A percentile compares a stretch with the other conserved stretches of the same genome.
These are phyloP conservation scores for Sonneratia caseolaris DNA, from an alignment of 345 rosid species.

Conservation along the genomic window DNA sequence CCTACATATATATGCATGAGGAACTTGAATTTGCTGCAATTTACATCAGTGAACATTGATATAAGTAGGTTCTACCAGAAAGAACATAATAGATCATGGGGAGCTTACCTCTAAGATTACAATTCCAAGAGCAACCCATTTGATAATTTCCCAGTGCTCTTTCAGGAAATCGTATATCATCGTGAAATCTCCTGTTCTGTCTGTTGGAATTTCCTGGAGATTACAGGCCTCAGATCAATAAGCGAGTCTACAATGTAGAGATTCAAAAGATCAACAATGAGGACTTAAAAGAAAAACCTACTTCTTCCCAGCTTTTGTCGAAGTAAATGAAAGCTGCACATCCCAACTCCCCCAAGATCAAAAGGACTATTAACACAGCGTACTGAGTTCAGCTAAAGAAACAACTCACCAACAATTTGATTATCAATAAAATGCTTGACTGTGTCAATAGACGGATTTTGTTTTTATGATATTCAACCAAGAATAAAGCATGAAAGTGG, in stretches of 20 bases:
- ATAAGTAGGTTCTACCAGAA: no score
- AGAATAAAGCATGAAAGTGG: background rate
- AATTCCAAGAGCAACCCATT: conserved; percentile 90
- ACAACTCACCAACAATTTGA: background rate
- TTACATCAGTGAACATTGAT: no score
- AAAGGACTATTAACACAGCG: conserved; percentile 54
- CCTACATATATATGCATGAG: no score
- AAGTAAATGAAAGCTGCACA: conserved; percentile 82
- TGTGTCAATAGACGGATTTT: background rate
- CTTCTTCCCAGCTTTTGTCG: conserved; percentile 81
- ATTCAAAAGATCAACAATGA: background rate
- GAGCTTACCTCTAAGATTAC: conserved; percentile 69
- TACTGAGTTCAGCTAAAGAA: conserved; percentile 74
- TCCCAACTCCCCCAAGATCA: conserved; percentile 87
- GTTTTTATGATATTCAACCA: background rate
- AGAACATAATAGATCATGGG: background rate
- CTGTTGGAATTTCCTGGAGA: conserved; percentile 67
- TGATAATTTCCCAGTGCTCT: conserved; percentile 68
- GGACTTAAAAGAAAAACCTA: conserved; percentile 21
- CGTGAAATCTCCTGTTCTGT: conserved; percentile 70
- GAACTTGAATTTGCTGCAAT: no score
- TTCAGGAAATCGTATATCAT: conserved; percentile 61
- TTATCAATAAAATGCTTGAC: background rate
- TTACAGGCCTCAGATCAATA: background rate
- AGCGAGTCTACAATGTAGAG: background rate